Conservation (phyloP, 352 stramenopile species). For the Pythium monospermum region DNA sequence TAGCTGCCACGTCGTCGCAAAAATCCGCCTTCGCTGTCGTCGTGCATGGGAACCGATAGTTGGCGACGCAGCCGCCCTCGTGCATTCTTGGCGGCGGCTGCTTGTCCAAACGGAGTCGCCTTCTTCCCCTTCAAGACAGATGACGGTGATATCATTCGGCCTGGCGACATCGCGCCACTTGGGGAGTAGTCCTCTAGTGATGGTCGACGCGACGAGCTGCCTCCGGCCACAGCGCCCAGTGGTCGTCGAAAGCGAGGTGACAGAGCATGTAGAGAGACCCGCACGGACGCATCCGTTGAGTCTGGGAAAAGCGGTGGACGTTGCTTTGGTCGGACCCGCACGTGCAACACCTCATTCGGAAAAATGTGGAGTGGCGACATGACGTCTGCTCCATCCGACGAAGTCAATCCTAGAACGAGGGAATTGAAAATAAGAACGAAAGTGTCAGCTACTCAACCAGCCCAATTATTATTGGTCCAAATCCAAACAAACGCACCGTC, state of each 20-base stretch:
- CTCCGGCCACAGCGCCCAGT: not conserved
- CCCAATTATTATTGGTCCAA: conserved; percentile 5
- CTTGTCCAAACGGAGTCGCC: conserved; percentile 3
- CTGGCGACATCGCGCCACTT: conserved; percentile 9
- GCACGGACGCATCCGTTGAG: not conserved
- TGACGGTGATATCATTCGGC: conserved; percentile 4
- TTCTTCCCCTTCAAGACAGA: conserved; percentile 12
- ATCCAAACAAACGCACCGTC: conserved; percentile 34
- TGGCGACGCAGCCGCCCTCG: conserved; percentile 25
- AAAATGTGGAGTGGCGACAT: conserved; percentile 74
- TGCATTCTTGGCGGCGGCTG: conserved; percentile 8
- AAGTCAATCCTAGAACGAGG: conserved; percentile 46
- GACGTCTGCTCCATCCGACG: conserved; percentile 52
- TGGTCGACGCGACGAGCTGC: not conserved
- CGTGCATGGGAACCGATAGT: conserved; percentile 18
- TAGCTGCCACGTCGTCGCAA: conserved; percentile 24
- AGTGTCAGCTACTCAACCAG: too few relatives aligned
- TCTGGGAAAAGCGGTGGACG: conserved; percentile 21
- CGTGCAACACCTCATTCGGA: conserved; percentile 58
- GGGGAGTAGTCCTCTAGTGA: conserved; percentile 6
- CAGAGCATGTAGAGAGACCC: conserved; percentile 4
- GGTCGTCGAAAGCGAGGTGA: conserved; percentile 13
- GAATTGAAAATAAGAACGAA: too few relatives aligned
- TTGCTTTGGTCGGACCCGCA: conserved; percentile 55
- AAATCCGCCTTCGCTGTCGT: conserved; percentile 3